Evolutionary conservation across 2,329 filamentous ascomycete genomes (phyloP).

Genomic region (Stachybotrys chartarum): DNA sequence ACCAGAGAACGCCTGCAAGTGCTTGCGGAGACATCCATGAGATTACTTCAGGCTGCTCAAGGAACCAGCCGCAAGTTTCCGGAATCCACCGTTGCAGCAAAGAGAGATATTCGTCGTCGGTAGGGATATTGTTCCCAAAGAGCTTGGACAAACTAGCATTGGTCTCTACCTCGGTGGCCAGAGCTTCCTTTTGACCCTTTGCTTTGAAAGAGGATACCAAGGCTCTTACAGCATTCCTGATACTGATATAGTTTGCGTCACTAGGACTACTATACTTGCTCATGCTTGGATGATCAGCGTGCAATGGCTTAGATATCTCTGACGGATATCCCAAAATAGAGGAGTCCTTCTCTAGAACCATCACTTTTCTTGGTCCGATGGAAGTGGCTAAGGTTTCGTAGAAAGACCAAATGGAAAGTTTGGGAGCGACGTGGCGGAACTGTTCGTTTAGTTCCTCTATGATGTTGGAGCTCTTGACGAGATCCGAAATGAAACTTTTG

Average conservation of each 20-base stretch:
- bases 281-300: slow-evolving; percentile 33
- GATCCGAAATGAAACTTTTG: slow-evolving; percentile 30
- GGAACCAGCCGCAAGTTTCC: too few species aligned
- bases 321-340: slow-evolving; percentile 32
- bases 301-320: slow-evolving; percentile 28
- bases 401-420: slow-evolving; percentile 33
- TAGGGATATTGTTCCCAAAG: too few species aligned
- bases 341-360: slow-evolving; percentile 32
- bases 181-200: background rate
- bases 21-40: too few species aligned
- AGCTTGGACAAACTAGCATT: slow-evolving; percentile 8
- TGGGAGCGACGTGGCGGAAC: slow-evolving; percentile 30
- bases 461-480: slow-evolving; percentile 24
- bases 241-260: slow-evolving; percentile 28
- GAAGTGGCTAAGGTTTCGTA: slow-evolving; percentile 31
- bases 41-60: too few species aligned
- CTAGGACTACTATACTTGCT: slow-evolving; percentile 29
- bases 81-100: too few species aligned
- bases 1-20: background rate
- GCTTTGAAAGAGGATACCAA: slow-evolving; percentile 1
- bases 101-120: too few species aligned
- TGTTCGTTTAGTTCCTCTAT: slow-evolving; percentile 33
- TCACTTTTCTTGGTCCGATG: slow-evolving; percentile 10
- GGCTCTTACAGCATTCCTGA: slow-evolving; percentile 20
- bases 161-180: background rate